Evolutionary conservation across 164 flowering plant species (phyloP), one percentile per base, ranked within the genome.

Genomic region (Piper longum): DNA sequence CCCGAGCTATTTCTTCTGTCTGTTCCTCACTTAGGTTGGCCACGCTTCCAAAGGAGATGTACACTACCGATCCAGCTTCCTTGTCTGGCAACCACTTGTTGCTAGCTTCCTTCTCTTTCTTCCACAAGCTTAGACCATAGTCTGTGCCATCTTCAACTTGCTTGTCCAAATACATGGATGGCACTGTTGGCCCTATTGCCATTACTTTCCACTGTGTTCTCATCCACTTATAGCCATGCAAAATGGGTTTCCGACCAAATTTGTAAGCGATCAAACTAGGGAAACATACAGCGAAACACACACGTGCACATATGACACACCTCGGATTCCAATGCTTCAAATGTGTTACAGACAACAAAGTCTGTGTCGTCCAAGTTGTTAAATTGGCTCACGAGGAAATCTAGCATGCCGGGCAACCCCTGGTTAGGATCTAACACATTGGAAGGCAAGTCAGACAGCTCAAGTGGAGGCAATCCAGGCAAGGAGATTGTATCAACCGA

Each of bases 111-210:
- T 5, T 17, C 1, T 64, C 19, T 36, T 63, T 66, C 56, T 12
- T 71, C 55, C 43, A 64, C 44, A 59, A 57, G 64, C 41, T 62
- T 64, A 57, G 36, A 54, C 11, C 70, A 52, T 41, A 61, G 64
- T 42, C 69, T 62, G 16, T 69, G 69, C 16, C 44, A 60, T 36
- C 67, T 72, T 59, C 43, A 7, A 17, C 57, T 62, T 26, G 18
- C 57, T 69, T 69, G 68, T 76, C 74, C n/a, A 73, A 26, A 67
- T 61, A 73, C 62, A 57, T 48, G 16, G 77, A 70, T n/a, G 81
- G 77, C 41, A 75, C 43, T 7, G 66, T 60, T 60, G 81, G 79
- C 41, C 81, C 81, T 18, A 75, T 65, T 1, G 78, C 66, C 59
- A 17, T 54, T 16, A 71, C 60, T 13, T 64, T 72, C 65, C 67